Evolutionary conservation across 2,329 filamentous ascomycete species (phyloP).

Genomic region (Zymoseptoria tritici): DNA sequence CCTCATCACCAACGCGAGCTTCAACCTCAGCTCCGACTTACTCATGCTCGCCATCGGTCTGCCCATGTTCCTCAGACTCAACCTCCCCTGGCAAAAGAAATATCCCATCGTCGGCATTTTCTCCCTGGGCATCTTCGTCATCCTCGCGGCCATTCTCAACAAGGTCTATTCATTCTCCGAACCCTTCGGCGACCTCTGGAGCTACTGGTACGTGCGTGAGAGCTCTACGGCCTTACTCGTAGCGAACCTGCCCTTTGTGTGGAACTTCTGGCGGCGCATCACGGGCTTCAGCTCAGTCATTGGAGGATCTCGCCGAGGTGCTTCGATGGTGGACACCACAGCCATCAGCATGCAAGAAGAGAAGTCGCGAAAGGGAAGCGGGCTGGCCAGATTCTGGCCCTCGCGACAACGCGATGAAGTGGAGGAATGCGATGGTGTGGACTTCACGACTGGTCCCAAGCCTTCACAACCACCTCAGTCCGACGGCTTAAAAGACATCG

Average conservation of each 20-base stretch:
- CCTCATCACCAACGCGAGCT: conserved; percentile 32
- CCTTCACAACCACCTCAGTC: background rate
- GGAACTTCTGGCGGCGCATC: conserved; percentile 45
- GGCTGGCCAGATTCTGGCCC: background rate
- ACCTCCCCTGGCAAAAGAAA: conserved; percentile 44
- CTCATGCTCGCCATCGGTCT: conserved; percentile 39
- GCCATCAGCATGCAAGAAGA: background rate
- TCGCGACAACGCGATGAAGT: background rate
- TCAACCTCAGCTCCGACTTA: conserved; percentile 42
- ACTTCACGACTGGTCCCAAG: background rate
- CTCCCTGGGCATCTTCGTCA: conserved; percentile 48
- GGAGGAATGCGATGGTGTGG: background rate
- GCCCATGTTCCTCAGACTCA: conserved; percentile 39
- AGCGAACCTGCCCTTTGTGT: conserved; percentile 54
- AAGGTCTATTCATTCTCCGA: conserved; percentile 55
- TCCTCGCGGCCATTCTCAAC: conserved; percentile 53
- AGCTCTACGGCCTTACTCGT: conserved; percentile 53
- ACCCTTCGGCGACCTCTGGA: conserved; percentile 50
- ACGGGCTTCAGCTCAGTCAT: conserved; percentile 27
- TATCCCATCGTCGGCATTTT: conserved; percentile 49
- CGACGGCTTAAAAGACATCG: background rate
- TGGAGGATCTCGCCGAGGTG: conserved; percentile 1
- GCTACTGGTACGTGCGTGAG: conserved; percentile 55
- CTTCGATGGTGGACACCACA: background rate
- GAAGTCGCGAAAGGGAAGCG: background rate